Conservation (phyloP, 768 basidiomycete genomes). For the Fistulinella prunicolor region DNA sequence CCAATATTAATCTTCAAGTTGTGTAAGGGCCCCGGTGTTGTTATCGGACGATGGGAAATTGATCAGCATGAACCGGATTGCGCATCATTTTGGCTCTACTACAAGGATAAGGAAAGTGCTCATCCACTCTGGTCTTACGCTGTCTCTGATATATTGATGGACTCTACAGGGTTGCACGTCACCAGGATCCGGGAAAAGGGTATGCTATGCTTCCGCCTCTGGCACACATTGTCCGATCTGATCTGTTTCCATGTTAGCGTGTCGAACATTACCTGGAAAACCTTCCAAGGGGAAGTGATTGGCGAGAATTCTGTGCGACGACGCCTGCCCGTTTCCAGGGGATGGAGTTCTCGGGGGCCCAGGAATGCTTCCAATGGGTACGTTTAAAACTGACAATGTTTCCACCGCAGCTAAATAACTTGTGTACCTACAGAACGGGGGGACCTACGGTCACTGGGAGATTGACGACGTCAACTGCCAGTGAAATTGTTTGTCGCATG, state of each 20-base stretch:
- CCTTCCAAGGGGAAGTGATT: constrained; percentile 26
- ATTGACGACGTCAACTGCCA: constrained; percentile 17
- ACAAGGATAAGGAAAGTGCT: constrained; percentile 28
- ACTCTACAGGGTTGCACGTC: constrained; percentile 23
- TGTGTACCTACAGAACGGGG: constrained; percentile 10
- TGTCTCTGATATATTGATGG: neutral
- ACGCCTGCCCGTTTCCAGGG: constrained; percentile 28
- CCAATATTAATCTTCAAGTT: neutral
- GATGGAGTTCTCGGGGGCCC: constrained; percentile 23
- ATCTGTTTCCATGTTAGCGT: constrained; percentile 2
- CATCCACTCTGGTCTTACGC: neutral
- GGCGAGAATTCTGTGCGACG: constrained; percentile 33
- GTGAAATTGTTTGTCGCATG: no score
- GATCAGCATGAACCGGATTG: constrained; percentile 31
- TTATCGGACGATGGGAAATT: constrained; percentile 27
- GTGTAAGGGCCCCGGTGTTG: constrained; percentile 15
- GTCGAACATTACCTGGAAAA: constrained; percentile 31
- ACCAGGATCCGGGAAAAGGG: constrained; percentile 23
- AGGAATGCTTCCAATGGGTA: constrained; percentile 23
- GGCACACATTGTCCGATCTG: neutral
- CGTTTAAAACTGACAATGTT: neutral
- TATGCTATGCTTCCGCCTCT: constrained; percentile 2
- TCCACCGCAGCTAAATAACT: neutral
- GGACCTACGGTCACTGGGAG: constrained; percentile 25
- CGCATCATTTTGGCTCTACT: constrained; percentile 23